phyloP scores from a whole-genome alignment of 306 rosid genomes.

The Oxytropis ochrocephala region DNA sequence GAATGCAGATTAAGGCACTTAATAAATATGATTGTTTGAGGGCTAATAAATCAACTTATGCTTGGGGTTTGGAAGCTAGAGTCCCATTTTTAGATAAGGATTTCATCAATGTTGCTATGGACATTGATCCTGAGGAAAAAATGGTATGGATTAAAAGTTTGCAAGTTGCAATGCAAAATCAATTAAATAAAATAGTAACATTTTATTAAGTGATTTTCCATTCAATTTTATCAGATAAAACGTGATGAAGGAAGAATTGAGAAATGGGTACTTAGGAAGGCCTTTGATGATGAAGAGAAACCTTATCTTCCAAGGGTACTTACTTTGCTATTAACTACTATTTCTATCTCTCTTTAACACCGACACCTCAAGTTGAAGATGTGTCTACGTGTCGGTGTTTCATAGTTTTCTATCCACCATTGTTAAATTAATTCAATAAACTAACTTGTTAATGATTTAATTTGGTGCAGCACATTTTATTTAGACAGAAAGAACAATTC shows the following conservation, averaged over 20 bases:
- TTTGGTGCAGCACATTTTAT: constrained; percentile 71
- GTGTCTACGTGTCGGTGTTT: too few relatives aligned
- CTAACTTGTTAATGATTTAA: constrained; percentile 17
- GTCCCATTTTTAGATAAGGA: constrained; percentile 91
- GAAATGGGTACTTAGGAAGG: constrained; percentile 75
- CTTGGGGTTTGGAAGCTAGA: constrained; percentile 96
- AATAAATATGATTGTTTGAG: constrained; percentile 80
- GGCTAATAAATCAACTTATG: constrained; percentile 89
- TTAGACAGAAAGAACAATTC: constrained; percentile 93
- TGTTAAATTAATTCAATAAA: background rate
- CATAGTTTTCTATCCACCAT: background rate
- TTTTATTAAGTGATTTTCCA: background rate
- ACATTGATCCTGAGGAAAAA: constrained; percentile 69
- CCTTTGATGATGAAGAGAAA: constrained; percentile 80
- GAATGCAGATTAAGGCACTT: constrained; percentile 80
- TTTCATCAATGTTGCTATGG: constrained; percentile 74
- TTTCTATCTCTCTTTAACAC: too few relatives aligned
- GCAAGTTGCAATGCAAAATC: background rate
- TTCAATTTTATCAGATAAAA: constrained; percentile 48
- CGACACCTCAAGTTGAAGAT: too few relatives aligned
- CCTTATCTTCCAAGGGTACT: constrained; percentile 93
- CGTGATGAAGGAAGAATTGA: constrained; percentile 77
- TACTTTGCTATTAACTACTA: background rate
- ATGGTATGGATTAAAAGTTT: constrained; percentile 37
- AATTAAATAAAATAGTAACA: background rate